Evolutionary conservation across 305 asterid species (phyloP).

Genomic region (Solanum hybrid): DNA sequence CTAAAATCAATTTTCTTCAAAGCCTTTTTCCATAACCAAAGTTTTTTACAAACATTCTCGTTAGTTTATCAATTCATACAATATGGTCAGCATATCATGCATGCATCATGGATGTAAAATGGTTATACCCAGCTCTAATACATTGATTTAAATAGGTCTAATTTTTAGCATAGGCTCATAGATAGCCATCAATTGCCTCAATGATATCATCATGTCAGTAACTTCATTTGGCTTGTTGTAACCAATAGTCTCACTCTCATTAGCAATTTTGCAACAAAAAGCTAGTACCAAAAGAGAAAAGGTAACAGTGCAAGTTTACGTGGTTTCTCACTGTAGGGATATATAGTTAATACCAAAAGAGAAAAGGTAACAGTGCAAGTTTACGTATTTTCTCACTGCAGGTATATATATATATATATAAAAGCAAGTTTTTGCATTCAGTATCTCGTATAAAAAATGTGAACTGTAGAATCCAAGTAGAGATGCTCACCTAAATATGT

Average conservation of each 20-base stretch:
- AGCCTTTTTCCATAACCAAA: background rate
- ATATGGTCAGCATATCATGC: background rate
- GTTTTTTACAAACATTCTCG: background rate
- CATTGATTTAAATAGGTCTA: background rate
- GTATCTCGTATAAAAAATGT: background rate
- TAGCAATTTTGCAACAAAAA: background rate
- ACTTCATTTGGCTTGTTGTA: background rate
- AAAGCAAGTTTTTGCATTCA: background rate
- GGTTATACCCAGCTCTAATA: background rate
- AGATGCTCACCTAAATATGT: slow-evolving; percentile 48
- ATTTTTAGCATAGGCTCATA: background rate
- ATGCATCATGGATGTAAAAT: background rate
- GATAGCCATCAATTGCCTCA: background rate
- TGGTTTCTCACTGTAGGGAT: background rate
- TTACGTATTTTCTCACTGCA: background rate
- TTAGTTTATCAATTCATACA: background rate
- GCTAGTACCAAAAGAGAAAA: background rate
- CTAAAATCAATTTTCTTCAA: background rate
- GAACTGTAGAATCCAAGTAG: background rate
- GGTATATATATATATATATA: background rate
- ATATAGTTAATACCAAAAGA: background rate
- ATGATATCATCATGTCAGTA: background rate
- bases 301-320: background rate
- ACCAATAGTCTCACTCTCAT: background rate
- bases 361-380: background rate